Percentiles rank a stretch among this genome's conserved stretches.
Evolutionary conservation across 1,284 basidiomycete species (phyloP).

Genomic region (Sporisorium graminicola): DNA sequence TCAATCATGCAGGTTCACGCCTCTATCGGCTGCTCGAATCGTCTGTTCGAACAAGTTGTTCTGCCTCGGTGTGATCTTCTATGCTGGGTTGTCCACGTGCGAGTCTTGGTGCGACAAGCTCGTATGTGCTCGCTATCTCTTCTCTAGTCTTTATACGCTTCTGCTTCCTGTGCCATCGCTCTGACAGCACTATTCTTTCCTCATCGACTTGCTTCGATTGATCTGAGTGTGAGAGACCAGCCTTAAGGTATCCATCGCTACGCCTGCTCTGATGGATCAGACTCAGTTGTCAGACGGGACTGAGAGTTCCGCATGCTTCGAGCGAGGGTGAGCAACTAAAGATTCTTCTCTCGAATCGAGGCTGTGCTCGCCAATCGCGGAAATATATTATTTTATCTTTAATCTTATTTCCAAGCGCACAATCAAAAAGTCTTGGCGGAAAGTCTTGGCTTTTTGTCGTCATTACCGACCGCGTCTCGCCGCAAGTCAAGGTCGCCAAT

Average conservation of each 20-base stretch:
- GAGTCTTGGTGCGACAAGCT: neutral
- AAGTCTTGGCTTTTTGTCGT: slow-evolving; percentile 17
- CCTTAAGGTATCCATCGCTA: no score
- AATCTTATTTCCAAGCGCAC: neutral
- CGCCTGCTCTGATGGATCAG: no score
- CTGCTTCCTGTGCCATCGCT: neutral
- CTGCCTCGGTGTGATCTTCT: no score
- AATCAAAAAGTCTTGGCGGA: slow-evolving; percentile 32
- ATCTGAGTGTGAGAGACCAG: no score
- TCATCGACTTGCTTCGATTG: neutral
- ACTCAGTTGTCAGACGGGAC: neutral
- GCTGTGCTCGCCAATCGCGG: slow-evolving; percentile 23
- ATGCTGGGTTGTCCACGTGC: slow-evolving; percentile 15
- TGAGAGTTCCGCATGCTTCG: neutral
- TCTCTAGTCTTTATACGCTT: neutral
- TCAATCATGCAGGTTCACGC: neutral
- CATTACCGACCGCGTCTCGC: neutral
- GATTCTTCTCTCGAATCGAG: slow-evolving; percentile 36
- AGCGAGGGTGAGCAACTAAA: neutral
- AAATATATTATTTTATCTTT: neutral
- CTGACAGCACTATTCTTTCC: neutral
- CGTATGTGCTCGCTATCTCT: no score
- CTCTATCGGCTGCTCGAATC: neutral
- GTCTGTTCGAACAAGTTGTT: no score
- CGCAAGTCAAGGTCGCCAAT: neutral